Evolutionary conservation across 306 rosid species (phyloP).

Genomic region (Vicia faba): DNA sequence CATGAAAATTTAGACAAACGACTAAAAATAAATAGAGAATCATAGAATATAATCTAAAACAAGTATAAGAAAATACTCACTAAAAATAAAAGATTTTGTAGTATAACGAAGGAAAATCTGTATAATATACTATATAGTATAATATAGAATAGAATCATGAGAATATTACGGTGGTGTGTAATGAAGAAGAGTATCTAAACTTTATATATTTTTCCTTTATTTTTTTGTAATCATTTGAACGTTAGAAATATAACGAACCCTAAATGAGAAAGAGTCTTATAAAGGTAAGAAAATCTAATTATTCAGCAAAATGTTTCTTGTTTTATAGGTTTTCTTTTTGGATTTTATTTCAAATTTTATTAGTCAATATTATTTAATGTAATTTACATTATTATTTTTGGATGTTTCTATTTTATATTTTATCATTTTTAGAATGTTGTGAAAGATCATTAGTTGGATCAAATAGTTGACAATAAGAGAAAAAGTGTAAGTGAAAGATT

Average conservation of each 20-base stretch:
- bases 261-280: constrained; percentile 1
- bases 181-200: constrained; percentile 32
- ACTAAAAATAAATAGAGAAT: not conserved
- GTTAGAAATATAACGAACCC: constrained; percentile 33
- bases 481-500: too few relatives aligned
- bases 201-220: constrained; percentile 37
- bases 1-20: too few relatives aligned
- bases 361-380: too few relatives aligned
- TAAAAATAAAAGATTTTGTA: constrained; percentile 36
- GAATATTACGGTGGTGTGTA: constrained; percentile 10
- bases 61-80: constrained; percentile 42
- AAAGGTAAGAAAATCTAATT: constrained; percentile 50
- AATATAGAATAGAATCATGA: too few relatives aligned
- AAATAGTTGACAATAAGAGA: too few relatives aligned
- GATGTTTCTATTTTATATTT: too few relatives aligned
- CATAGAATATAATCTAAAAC: constrained; percentile 45
- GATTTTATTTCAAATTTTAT: too few relatives aligned
- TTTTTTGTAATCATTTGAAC: constrained; percentile 45
- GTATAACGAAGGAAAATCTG: constrained; percentile 40
- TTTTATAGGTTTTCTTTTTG: too few relatives aligned
- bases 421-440: too few relatives aligned
- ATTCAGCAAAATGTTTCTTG: constrained; percentile 10
- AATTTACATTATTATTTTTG: too few relatives aligned
- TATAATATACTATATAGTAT: too few relatives aligned
- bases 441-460: too few relatives aligned